Evolutionary conservation across 345 rosid species (phyloP).

Genomic region (Crucihimalaya himalaica): DNA sequence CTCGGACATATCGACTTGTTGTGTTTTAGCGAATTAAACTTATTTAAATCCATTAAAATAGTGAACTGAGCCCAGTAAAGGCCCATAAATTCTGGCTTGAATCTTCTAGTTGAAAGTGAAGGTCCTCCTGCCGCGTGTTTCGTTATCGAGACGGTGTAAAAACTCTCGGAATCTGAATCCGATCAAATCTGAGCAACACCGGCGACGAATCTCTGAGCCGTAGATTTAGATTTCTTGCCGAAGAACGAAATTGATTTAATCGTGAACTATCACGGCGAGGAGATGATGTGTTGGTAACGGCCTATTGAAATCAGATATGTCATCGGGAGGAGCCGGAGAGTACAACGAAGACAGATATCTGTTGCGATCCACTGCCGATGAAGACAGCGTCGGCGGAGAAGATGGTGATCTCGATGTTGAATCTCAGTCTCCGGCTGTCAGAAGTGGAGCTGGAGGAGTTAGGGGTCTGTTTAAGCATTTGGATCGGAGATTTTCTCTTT

Average conservation of each 20-base stretch:
- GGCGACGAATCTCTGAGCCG: slow-evolving; percentile 21
- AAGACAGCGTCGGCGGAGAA: slow-evolving; percentile 8
- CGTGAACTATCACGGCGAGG: neutral
- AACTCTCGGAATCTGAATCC: slow-evolving; percentile 29
- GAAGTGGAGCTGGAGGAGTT: slow-evolving; percentile 38
- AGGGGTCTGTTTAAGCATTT: slow-evolving; percentile 64
- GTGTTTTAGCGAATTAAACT: too few species aligned
- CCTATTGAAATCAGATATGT: slow-evolving; percentile 24
- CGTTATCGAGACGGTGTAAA: slow-evolving; percentile 32
- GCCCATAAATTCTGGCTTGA: slow-evolving; percentile 25
- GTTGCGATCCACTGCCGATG: slow-evolving; percentile 41
- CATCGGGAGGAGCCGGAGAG: slow-evolving; percentile 42
- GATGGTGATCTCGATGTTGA: slow-evolving; percentile 39
- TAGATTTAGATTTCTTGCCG: neutral
- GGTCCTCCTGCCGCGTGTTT: slow-evolving; percentile 30
- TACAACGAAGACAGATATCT: slow-evolving; percentile 47
- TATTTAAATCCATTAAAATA: too few species aligned
- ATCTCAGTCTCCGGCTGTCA: slow-evolving; percentile 42
- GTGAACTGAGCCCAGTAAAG: slow-evolving; percentile 27
- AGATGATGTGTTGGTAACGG: slow-evolving; percentile 21
- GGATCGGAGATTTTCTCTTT: slow-evolving; percentile 61
- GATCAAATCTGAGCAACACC: slow-evolving; percentile 40
- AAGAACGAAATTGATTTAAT: neutral
- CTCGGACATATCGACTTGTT: slow-evolving; percentile 90
- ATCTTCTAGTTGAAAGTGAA: slow-evolving; percentile 16